Evolutionary conservation across 768 basidiomycete species (phyloP).

Genomic region (Rhizopogon rudus): DNA sequence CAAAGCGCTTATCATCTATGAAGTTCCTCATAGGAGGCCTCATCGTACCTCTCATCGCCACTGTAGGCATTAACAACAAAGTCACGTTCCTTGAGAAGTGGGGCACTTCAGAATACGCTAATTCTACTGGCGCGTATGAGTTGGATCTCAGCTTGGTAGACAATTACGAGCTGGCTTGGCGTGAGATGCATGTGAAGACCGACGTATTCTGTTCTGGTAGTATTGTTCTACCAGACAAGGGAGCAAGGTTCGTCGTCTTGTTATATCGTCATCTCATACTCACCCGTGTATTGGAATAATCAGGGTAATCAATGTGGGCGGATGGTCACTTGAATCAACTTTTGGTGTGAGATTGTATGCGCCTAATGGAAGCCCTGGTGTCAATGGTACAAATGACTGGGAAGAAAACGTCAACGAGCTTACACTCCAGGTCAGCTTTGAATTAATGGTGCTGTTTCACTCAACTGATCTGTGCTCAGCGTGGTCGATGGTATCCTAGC

Average conservation of each 20-base stretch:
- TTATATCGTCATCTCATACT: background rate
- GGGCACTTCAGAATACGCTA: slow-evolving; percentile 56
- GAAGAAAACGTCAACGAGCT: slow-evolving; percentile 61
- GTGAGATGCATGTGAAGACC: slow-evolving; percentile 69
- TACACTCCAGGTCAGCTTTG: slow-evolving; percentile 48
- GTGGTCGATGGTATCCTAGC: slow-evolving; percentile 69
- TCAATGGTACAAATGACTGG: slow-evolving; percentile 77
- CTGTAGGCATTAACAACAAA: slow-evolving; percentile 77
- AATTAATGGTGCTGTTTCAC: background rate
- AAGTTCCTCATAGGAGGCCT: slow-evolving; percentile 52
- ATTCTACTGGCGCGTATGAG: slow-evolving; percentile 77
- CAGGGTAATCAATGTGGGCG: slow-evolving; percentile 22
- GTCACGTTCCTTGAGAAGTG: slow-evolving; percentile 74
- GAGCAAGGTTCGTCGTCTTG: slow-evolving; percentile 24
- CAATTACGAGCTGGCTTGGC: slow-evolving; percentile 51
- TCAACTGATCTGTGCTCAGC: slow-evolving; percentile 25
- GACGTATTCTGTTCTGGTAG: slow-evolving; percentile 80
- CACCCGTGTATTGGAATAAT: background rate
- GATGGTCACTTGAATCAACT: slow-evolving; percentile 67
- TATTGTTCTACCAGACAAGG: slow-evolving; percentile 71
- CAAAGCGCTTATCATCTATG: background rate
- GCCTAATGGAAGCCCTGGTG: slow-evolving; percentile 61
- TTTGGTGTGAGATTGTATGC: slow-evolving; percentile 70
- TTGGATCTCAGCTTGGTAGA: slow-evolving; percentile 56
- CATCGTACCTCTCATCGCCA: slow-evolving; percentile 68